Evolutionary conservation across 2,329 filamentous ascomycete species (phyloP).

Genomic region (Ceratocystis albifundus): DNA sequence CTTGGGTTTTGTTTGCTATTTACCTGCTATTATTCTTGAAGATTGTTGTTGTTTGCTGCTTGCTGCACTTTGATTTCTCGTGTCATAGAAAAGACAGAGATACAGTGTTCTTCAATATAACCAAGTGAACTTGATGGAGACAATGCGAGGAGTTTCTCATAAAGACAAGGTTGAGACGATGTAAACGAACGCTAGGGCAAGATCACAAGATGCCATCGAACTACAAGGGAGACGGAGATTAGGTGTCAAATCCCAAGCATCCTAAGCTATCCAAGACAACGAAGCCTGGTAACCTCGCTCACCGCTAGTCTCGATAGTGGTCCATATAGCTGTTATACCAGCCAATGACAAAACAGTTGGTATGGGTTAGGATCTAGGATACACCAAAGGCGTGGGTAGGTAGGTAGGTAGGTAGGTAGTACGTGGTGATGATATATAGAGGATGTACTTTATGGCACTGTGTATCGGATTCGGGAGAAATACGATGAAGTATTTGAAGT

Average conservation of each 20-base stretch:
- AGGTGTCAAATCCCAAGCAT: no score
- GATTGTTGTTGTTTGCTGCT: not conserved
- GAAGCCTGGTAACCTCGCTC: conserved; percentile 70
- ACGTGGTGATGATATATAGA: conserved; percentile 69
- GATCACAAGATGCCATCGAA: no score
- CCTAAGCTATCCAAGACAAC: conserved; percentile 66
- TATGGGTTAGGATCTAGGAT: conserved; percentile 60
- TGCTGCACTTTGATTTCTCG: not conserved
- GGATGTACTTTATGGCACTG: conserved; percentile 64
- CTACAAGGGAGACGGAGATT: no score
- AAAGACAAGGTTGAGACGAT: no score
- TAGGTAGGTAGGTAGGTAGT: no score
- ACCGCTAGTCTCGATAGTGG: conserved; percentile 67
- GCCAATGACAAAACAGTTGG: conserved; percentile 65
- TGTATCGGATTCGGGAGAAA: conserved; percentile 67
- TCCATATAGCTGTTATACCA: conserved; percentile 66
- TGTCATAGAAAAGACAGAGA: no score
- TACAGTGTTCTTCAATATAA: no score
- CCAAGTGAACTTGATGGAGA: no score
- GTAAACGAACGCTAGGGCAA: no score
- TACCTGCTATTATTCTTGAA: not conserved
- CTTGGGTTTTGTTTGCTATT: conserved; percentile 9
- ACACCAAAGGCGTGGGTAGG: conserved; percentile 67
- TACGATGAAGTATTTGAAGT: conserved; percentile 59
- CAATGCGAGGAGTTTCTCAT: no score